Evolutionary conservation across 345 rosid genomes (phyloP).

Genomic region (Syzygium grande): DNA sequence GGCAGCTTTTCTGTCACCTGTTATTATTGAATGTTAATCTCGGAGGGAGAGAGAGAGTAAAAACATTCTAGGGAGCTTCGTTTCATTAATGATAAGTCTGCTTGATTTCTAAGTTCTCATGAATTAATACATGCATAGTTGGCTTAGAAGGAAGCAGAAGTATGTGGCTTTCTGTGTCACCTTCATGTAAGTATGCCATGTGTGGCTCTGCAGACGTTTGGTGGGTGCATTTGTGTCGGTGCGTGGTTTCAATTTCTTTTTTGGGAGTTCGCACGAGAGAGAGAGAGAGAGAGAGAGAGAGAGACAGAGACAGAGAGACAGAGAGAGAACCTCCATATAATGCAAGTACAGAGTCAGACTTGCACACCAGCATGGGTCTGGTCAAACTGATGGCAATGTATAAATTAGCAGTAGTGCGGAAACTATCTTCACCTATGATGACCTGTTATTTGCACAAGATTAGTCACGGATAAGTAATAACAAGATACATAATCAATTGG

Average conservation of each 20-base stretch:
- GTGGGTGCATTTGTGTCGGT: not conserved
- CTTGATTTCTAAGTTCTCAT: not conserved
- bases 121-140: not conserved
- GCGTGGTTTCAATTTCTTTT: not conserved
- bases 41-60: not conserved
- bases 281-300: not conserved
- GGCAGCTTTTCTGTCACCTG: constrained; percentile 50
- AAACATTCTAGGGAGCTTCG: not conserved
- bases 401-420: constrained; percentile 35
- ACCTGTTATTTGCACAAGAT: constrained; percentile 32
- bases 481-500: not conserved
- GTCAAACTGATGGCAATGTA: constrained; percentile 58
- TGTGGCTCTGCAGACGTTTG: not conserved
- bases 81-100: not conserved
- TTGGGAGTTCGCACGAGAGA: not conserved
- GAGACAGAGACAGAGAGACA: constrained; percentile 6
- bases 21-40: not conserved
- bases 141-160: not conserved
- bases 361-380: constrained; percentile 49
- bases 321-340: constrained; percentile 47
- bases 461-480: not conserved
- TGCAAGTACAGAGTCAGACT: constrained; percentile 44
- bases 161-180: not conserved
- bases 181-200: not conserved
- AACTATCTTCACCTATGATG: constrained; percentile 61